These are phyloP conservation scores for Hebeloma cylindrosporum DNA, from an alignment of 768 basidiomycete species.

Conservation along the genomic window DNA sequence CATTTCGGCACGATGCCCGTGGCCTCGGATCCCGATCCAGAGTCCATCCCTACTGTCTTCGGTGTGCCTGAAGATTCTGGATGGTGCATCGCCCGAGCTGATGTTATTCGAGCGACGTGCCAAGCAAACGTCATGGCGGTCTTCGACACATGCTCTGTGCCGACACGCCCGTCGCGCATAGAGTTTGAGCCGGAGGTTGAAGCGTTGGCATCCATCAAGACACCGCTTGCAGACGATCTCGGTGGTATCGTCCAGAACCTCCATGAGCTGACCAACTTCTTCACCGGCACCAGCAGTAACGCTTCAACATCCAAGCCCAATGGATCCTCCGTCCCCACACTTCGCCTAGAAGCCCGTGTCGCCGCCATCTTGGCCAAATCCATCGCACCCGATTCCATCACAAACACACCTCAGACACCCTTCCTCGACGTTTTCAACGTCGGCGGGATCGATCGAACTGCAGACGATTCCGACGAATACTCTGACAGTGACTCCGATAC, in stretches of 20 bases:
- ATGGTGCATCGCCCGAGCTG: constrained; percentile 79
- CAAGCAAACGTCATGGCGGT: constrained; percentile 81
- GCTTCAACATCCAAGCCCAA: constrained; percentile 28
- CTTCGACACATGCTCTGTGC: constrained; percentile 78
- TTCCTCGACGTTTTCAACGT: constrained; percentile 77
- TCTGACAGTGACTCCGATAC: constrained; percentile 50
- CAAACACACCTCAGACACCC: constrained; percentile 73
- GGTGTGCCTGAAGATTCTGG: constrained; percentile 82
- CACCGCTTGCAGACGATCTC: constrained; percentile 59
- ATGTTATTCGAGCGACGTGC: constrained; percentile 59
- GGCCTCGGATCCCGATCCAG: constrained; percentile 40
- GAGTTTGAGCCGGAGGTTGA: constrained; percentile 69
- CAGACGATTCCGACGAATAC: constrained; percentile 50
- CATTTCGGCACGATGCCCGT: constrained; percentile 47
- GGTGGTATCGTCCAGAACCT: constrained; percentile 78
- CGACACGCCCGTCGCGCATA: constrained; percentile 67
- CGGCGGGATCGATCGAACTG: constrained; percentile 41
- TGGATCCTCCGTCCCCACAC: constrained; percentile 48
- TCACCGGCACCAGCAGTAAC: constrained; percentile 61
- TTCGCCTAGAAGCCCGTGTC: constrained; percentile 71
- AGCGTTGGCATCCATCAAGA: constrained; percentile 40
- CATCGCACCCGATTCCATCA: constrained; percentile 49
- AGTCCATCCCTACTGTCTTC: constrained; percentile 70
- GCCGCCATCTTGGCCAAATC: constrained; percentile 84
- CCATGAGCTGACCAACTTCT: constrained; percentile 73